Conservation (phyloP, 1,139 yeast species). For the Entelexis paramagnoliae region DNA sequence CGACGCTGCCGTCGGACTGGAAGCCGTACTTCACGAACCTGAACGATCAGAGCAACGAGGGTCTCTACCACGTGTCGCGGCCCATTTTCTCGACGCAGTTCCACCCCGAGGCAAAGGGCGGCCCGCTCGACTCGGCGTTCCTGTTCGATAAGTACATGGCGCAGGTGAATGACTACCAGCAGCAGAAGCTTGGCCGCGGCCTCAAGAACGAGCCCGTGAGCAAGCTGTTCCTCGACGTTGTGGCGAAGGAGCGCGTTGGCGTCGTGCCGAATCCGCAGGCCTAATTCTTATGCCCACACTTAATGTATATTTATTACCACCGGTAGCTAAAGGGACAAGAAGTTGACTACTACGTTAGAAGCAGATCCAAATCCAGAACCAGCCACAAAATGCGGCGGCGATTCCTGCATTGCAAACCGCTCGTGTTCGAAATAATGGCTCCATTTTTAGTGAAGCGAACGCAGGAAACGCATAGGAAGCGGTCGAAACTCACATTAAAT, state of each 20-base stretch:
- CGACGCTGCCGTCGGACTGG: constrained; percentile 68
- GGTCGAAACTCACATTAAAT: background rate
- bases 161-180: constrained; percentile 52
- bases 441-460: no score
- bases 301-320: constrained; percentile 2
- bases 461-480: no score
- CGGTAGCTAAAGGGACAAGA: background rate
- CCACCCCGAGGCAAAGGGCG: constrained; percentile 99
- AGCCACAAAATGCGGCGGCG: no score
- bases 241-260: constrained; percentile 76
- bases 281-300: constrained; percentile 10
- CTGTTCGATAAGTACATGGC: constrained; percentile 82
- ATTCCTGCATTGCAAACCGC: no score
- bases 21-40: constrained; percentile 90
- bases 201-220: constrained; percentile 44
- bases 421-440: no score
- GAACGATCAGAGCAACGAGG: constrained; percentile 96
- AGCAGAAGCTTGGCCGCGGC: constrained; percentile 40
- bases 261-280: constrained; percentile 33
- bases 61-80: constrained; percentile 79
- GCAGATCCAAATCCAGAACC: no score
- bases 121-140: constrained; percentile 85
- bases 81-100: constrained; percentile 97
- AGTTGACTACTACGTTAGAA: background rate
- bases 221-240: constrained; percentile 60